phyloP scores from a whole-genome alignment of 2,329 filamentous ascomycete species.

The Diplodia scrobiculata region DNA sequence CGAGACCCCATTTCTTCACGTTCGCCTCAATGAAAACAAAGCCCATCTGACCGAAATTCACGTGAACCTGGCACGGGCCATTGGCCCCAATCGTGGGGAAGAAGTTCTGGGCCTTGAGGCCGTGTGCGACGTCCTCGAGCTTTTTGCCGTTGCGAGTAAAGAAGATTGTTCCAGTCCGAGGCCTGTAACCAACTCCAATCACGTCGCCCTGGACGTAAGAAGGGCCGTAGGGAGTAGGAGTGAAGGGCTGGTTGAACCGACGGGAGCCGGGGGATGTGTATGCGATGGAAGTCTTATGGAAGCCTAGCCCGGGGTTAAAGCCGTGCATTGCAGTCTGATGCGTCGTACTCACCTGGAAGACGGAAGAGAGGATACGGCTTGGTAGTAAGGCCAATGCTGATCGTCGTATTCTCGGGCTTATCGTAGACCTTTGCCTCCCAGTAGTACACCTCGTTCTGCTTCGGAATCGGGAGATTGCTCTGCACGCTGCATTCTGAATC shows the following conservation, averaged over 20 bases:
- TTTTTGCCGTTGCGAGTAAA: slow-evolving; percentile 99
- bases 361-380: slow-evolving; percentile 96
- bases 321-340: neutral
- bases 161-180: slow-evolving; percentile 91
- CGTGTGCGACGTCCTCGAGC: slow-evolving; percentile 89
- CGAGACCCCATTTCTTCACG: slow-evolving; percentile 98
- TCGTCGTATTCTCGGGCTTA: slow-evolving; percentile 82
- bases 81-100: slow-evolving; percentile 97
- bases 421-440: slow-evolving; percentile 99
- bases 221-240: slow-evolving; percentile 75
- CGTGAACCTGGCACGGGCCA: slow-evolving; percentile 87
- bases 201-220: slow-evolving; percentile 90
- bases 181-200: slow-evolving; percentile 90
- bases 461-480: slow-evolving; percentile 93
- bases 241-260: slow-evolving; percentile 91
- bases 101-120: slow-evolving; percentile 92
- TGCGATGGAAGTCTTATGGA: slow-evolving; percentile 88
- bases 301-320: slow-evolving; percentile 59
- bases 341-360: slow-evolving; percentile 70
- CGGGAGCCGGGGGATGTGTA: slow-evolving; percentile 87
- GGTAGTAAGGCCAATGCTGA: slow-evolving; percentile 92
- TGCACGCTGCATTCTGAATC: slow-evolving; percentile 97
- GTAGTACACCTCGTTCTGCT: slow-evolving; percentile 99
- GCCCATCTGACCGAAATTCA: slow-evolving; percentile 96
- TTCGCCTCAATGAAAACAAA: slow-evolving; percentile 99